Conservation (phyloP, 768 basidiomycete genomes). For the Termitomyces sp. region DNA sequence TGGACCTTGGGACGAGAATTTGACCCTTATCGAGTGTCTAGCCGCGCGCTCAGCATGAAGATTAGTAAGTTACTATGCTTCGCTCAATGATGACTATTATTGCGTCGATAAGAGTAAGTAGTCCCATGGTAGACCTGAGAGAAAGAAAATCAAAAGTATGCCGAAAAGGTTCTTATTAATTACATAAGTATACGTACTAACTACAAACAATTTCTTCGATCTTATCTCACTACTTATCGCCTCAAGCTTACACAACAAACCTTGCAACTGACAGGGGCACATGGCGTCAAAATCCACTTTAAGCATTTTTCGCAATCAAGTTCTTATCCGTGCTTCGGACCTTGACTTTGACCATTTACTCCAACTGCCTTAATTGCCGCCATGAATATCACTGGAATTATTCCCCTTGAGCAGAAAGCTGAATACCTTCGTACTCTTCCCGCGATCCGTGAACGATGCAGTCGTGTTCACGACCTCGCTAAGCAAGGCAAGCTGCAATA, state of each 20-base stretch:
- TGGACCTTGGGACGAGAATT: not conserved
- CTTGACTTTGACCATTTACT: conserved; percentile 1
- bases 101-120: too few relatives aligned
- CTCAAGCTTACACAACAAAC: not conserved
- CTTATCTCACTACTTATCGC: conserved; percentile 1
- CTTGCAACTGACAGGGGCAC: not conserved
- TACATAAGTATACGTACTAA: too few relatives aligned
- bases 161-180: too few relatives aligned
- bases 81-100: too few relatives aligned
- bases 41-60: not conserved
- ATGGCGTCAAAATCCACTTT: not conserved
- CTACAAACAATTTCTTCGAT: not conserved
- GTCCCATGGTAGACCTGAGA: too few relatives aligned
- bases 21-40: not conserved
- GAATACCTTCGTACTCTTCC: conserved; percentile 81
- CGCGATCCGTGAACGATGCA: conserved; percentile 86
- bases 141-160: too few relatives aligned
- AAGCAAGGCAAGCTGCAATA: conserved; percentile 73
- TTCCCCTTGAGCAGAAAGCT: conserved; percentile 39
- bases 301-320: not conserved
- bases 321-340: conserved; percentile 5
- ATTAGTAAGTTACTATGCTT: too few relatives aligned
- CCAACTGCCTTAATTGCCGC: not conserved
- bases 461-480: conserved; percentile 75
- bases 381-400: conserved; percentile 30